phyloP scores from a whole-genome alignment of 2,329 filamentous ascomycete genomes.

The Phaeomoniella chlamydospora region DNA sequence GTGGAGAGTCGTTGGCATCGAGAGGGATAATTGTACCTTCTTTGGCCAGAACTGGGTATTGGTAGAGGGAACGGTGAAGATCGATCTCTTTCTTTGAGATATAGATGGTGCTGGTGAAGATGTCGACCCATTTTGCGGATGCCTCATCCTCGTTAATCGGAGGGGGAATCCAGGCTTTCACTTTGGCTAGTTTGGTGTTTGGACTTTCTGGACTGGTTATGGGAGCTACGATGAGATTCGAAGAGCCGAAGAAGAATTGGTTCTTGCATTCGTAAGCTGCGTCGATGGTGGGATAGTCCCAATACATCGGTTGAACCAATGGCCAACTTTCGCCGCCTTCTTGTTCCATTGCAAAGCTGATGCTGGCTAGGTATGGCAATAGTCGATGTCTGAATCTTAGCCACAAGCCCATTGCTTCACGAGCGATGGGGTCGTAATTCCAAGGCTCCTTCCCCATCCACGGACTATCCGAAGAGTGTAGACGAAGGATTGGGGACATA shows the following conservation, averaged over 20 bases:
- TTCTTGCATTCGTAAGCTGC: constrained; percentile 43
- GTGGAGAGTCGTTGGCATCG: constrained; percentile 19
- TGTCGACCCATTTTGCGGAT: constrained; percentile 35
- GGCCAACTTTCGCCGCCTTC: constrained; percentile 31
- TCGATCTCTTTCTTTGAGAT: constrained; percentile 38
- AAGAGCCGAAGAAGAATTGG: constrained; percentile 43
- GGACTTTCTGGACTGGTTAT: constrained; percentile 36
- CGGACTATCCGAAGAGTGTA: constrained; percentile 43
- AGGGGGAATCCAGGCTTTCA: constrained; percentile 43
- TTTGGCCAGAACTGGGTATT: constrained; percentile 37
- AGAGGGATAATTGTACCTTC: constrained; percentile 46
- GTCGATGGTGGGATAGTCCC: constrained; percentile 36
- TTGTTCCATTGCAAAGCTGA: constrained; percentile 28
- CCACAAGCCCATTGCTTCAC: constrained; percentile 31
- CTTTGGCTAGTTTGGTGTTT: constrained; percentile 30
- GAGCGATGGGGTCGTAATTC: constrained; percentile 34
- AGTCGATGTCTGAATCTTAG: constrained; percentile 42
- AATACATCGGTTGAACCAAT: constrained; percentile 48
- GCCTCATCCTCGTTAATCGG: constrained; percentile 1
- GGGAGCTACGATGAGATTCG: constrained; percentile 39
- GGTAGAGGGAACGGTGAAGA: constrained; percentile 34
- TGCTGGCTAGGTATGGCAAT: constrained; percentile 46
- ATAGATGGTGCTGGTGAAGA: constrained; percentile 44
- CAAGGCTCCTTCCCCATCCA: constrained; percentile 52
- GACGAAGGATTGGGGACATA: constrained; percentile 45